These are phyloP conservation scores for Amoeboaphelidium occidentale DNA, from an alignment of 371 early-diverging fungal species.

Conservation along the genomic window DNA sequence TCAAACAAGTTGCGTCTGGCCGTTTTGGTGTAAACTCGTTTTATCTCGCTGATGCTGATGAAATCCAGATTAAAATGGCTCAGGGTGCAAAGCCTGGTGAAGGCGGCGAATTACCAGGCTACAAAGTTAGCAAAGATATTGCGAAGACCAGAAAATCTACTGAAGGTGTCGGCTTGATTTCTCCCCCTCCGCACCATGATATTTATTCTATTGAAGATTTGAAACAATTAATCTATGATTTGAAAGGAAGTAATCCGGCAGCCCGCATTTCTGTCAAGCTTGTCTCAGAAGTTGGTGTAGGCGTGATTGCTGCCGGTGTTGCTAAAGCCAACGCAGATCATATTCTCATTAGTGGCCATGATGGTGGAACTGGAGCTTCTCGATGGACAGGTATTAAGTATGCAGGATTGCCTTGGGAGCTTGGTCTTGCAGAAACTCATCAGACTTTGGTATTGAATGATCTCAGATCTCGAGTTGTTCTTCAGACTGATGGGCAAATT, in stretches of 20 bases:
- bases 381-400: slow-evolving; percentile 95
- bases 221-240: slow-evolving; percentile 87
- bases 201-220: slow-evolving; percentile 92
- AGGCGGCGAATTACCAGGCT: slow-evolving; percentile 51
- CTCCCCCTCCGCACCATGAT: slow-evolving; percentile 93
- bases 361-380: slow-evolving; percentile 93
- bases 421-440: slow-evolving; percentile 89
- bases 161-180: slow-evolving; percentile 80
- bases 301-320: slow-evolving; percentile 85
- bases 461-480: slow-evolving; percentile 71
- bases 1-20: slow-evolving; percentile 93
- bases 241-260: slow-evolving; percentile 70
- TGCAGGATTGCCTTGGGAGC: slow-evolving; percentile 91
- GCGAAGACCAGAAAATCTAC: slow-evolving; percentile 82
- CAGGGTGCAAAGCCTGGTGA: slow-evolving; percentile 97
- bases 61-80: slow-evolving; percentile 95
- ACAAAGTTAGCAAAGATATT: slow-evolving; percentile 69
- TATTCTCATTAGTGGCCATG: slow-evolving; percentile 77
- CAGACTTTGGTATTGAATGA: slow-evolving; percentile 85
- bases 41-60: slow-evolving; percentile 77
- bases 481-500: slow-evolving; percentile 92
- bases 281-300: slow-evolving; percentile 87
- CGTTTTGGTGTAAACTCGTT: slow-evolving; percentile 87
- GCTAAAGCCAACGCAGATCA: slow-evolving; percentile 92
- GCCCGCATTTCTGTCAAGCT: slow-evolving; percentile 86